phyloP scores from a whole-genome alignment of 441 rosid species.

The Pelargonium citronellum region DNA sequence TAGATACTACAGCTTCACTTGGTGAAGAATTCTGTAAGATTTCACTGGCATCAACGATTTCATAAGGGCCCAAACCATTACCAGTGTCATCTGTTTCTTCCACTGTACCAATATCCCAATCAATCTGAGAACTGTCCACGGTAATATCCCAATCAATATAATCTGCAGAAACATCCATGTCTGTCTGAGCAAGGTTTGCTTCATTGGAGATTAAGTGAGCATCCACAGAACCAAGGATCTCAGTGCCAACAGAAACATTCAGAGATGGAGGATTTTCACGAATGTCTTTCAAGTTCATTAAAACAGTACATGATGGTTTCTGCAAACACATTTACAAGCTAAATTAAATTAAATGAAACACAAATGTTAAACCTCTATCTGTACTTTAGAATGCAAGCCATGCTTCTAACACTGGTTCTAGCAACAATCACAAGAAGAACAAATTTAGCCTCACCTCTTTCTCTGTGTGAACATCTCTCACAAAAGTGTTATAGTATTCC shows the following conservation, averaged over 20 bases:
- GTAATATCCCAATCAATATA: slow-evolving; percentile 90
- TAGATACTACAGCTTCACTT: slow-evolving; percentile 36
- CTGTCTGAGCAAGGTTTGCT: slow-evolving; percentile 30
- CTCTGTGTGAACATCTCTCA: slow-evolving; percentile 75
- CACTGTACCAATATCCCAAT: slow-evolving; percentile 85
- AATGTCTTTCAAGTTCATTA: slow-evolving; percentile 58
- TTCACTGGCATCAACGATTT: slow-evolving; percentile 78
- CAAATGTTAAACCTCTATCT: slow-evolving; percentile 7
- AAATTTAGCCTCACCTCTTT: slow-evolving; percentile 62
- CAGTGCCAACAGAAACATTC: slow-evolving; percentile 51
- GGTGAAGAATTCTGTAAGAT: slow-evolving; percentile 40
- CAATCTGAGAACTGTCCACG: slow-evolving; percentile 69
- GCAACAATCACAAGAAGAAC: slow-evolving; percentile 4
- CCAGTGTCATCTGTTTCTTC: slow-evolving; percentile 72
- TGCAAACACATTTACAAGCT: slow-evolving; percentile 38
- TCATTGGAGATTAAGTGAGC: slow-evolving; percentile 36
- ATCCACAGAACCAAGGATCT: slow-evolving; percentile 40
- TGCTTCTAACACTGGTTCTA: not conserved
- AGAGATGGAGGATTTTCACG: slow-evolving; percentile 73
- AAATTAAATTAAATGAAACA: slow-evolving; percentile 18
- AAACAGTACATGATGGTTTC: slow-evolving; percentile 46
- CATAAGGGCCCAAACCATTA: slow-evolving; percentile 87
- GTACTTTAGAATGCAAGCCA: slow-evolving; percentile 11
- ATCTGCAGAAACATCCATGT: slow-evolving; percentile 44
- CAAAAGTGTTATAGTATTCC: slow-evolving; percentile 74